These are phyloP conservation scores for Eucalyptus curtisii DNA, from an alignment of 345 rosid species.

Conservation along the genomic window DNA sequence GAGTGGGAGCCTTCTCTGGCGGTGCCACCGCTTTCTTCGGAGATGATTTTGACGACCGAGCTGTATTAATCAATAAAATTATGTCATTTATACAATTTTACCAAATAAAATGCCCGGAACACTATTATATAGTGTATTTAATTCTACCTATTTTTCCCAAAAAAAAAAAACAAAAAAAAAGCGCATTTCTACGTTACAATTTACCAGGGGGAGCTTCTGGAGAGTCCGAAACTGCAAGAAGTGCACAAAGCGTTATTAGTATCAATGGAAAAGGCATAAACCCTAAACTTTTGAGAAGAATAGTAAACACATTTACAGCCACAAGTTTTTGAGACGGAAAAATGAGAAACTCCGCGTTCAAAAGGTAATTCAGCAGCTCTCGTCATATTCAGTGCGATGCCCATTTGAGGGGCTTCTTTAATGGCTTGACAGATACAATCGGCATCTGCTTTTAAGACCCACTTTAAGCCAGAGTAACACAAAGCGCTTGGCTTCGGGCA, in stretches of 20 bases:
- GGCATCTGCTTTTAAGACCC: neutral
- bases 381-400: constrained; percentile 12
- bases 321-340: neutral
- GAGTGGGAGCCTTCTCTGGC: neutral
- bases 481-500: neutral
- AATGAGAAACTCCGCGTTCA: constrained; percentile 2
- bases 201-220: neutral
- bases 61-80: neutral
- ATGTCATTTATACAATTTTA: neutral
- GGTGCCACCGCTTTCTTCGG: neutral
- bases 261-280: neutral
- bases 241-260: neutral
- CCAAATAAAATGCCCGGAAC: neutral
- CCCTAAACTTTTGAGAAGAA: neutral
- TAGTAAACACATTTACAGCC: neutral
- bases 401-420: constrained; percentile 7
- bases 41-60: neutral
- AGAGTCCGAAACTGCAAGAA: neutral
- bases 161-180: neutral
- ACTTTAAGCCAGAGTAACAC: constrained; percentile 26
- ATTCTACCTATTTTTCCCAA: no score
- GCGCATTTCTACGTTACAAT: neutral
- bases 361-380: constrained; percentile 11
- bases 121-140: no score
- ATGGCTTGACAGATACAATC: constrained; percentile 21